Base-by-base conservation (phyloP, 202 grass and related monocot species). In the Cymbopogon flexuosus region DNA sequence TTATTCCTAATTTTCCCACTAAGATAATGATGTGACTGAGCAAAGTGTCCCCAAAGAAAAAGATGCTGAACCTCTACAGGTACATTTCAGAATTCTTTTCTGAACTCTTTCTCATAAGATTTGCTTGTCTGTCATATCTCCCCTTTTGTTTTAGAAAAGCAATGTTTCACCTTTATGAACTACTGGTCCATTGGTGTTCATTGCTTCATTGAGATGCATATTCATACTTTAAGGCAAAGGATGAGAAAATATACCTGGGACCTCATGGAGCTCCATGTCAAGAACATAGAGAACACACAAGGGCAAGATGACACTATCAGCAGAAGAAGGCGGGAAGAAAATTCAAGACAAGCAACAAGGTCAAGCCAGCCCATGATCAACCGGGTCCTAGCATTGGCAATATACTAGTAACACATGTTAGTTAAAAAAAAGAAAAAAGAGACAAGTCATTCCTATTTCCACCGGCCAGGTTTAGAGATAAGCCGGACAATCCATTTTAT, bases 231-330 rank as follows among this genome's bases (percentile, higher is more conserved):
- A 81, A 93, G 91, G 85, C 14, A 10, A 75, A 83, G 66, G 85
- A 89, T 54, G 91, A 93, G 35, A 93, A 87, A 77, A 92, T 90
- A 75, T 91, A 93, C 75, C 72, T 97, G 80, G 91, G 85, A 66
- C 83, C 89, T 88, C 91, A 93, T 70, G 82, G 85, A 3, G 87
- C 80, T 43, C 89, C 91, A 24, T n/a, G n/a, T n/a, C n/a, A n/a
- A n/a, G n/a, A n/a, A n/a, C n/a, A n/a, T n/a, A n/a, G n/a, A n/a
- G n/a, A n/a, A n/a, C n/a, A n/a, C n/a, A n/a, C n/a, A n/a, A n/a
- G n/a, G n/a, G n/a, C n/a, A n/a, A n/a, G n/a, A n/a, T n/a, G n/a
- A n/a, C n/a, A n/a, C n/a, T n/a, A n/a, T n/a, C n/a, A n/a, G n/a
- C n/a, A n/a, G n/a, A n/a, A n/a, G n/a, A n/a, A n/a, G n/a, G n/a